Evolutionary conservation across 2,329 filamentous ascomycete species (phyloP), one percentile per base, ranked within the genome.

Genomic region (Aspergillus proliferans): DNA sequence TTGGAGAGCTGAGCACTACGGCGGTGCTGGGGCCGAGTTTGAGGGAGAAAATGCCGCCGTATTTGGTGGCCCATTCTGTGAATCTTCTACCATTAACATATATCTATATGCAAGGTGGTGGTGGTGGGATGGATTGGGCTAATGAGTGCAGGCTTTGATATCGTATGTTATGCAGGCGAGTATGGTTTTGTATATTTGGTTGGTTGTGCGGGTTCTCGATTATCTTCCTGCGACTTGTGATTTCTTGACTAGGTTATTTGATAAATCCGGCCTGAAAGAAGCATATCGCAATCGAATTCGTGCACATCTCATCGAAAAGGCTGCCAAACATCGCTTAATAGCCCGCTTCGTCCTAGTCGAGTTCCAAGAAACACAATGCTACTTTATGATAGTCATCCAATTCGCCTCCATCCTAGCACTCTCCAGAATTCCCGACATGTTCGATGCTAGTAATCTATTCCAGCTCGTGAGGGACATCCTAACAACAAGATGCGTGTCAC

Each of bases 1-100:
- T 54, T 4, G 67, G 67, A 36, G 70, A 65, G 1, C 66, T 73
- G 24, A 78, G 52, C 6, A 77, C 70, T 1, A 72, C 65, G 9
- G 65, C 62, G 1, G 66, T 76, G 6, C 59, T 64, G 1, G 62
- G 60, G 3, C 72, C 71, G 9, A 75, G 58, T 52, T 76, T 77
- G 45, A 75, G 60, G 0, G 62, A 64, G 51, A 62, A 76, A 14
- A 77, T 60, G 0, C 64, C 65, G n/a, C 74, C 74, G 50, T 75
- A 76, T 15, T 60, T 46, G 15, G 66, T 59, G 0, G 73, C 68
- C 71, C 72, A 75, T 63, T 75, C 59, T 12, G 66, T 69, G 53
- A 75, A 72, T 54, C 68, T 74, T 46, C 22, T 3, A 33, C 26
- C 10, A 28, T 28, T 28, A 28, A 12, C 26, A 12, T 14, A 10